These are phyloP conservation scores for Vigna trinervia DNA, from an alignment of 306 rosid species.

Conservation along the genomic window DNA sequence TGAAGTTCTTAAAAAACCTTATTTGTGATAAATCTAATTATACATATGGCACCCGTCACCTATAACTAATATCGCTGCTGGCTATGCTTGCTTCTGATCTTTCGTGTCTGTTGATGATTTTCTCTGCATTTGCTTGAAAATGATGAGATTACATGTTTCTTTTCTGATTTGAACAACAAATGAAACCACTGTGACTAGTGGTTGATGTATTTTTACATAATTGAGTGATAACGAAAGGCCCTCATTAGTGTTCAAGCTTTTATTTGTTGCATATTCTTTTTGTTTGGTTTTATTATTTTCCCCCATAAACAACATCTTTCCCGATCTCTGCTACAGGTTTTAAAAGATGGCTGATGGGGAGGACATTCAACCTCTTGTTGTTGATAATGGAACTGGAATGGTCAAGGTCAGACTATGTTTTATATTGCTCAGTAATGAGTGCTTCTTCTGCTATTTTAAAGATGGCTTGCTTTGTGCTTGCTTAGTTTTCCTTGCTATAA, in stretches of 20 bases:
- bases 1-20: too few relatives aligned
- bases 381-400: constrained; percentile 79
- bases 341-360: constrained; percentile 66
- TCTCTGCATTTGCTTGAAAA: constrained; percentile 18
- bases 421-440: not conserved
- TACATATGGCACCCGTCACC: too few relatives aligned
- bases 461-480: not conserved
- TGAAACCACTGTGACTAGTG: not conserved
- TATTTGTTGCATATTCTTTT: not conserved
- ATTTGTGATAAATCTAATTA: too few relatives aligned
- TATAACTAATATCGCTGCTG: too few relatives aligned
- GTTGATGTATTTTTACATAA: constrained; percentile 28
- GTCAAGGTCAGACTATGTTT: constrained; percentile 58
- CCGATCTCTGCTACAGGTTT: constrained; percentile 26
- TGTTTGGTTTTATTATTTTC: not conserved
- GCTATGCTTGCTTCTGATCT: too few relatives aligned
- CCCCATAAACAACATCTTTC: not conserved
- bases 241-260: not conserved
- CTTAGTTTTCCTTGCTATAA: not conserved
- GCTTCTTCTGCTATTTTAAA: not conserved
- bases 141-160: not conserved
- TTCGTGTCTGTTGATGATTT: not conserved
- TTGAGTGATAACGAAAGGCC: not conserved
- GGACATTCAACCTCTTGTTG: constrained; percentile 73
- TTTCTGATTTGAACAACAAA: not conserved